These are phyloP conservation scores for Suillus occidentalis DNA, from an alignment of 768 basidiomycete species.

Conservation along the genomic window DNA sequence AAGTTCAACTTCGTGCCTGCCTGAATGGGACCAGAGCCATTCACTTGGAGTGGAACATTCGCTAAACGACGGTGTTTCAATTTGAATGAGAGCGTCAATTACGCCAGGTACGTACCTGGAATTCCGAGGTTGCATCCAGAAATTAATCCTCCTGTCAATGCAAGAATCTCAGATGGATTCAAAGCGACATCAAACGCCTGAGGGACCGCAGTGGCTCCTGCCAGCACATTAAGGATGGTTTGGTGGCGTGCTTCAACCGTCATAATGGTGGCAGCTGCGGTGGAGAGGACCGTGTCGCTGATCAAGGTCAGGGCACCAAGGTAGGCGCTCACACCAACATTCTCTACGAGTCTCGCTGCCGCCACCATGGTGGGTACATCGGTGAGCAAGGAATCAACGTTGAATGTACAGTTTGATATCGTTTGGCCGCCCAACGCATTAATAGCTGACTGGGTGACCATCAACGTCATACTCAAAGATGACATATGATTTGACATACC, in stretches of 20 bases:
- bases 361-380: conserved; percentile 71
- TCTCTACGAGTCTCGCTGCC: conserved; percentile 73
- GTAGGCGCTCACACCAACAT: conserved; percentile 75
- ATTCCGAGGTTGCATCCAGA: conserved; percentile 66
- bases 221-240: conserved; percentile 71
- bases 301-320: conserved; percentile 70
- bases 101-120: conserved; percentile 37
- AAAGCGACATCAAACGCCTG: conserved; percentile 73
- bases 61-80: conserved; percentile 34
- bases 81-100: neutral
- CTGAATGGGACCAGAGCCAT: conserved; percentile 57
- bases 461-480: neutral
- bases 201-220: conserved; percentile 56
- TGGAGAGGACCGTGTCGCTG: conserved; percentile 56
- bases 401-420: conserved; percentile 61
- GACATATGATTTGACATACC: conserved; percentile 29
- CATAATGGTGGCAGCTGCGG: conserved; percentile 70
- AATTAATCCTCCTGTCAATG: conserved; percentile 68
- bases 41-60: conserved; percentile 59
- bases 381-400: conserved; percentile 60
- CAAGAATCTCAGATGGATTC: conserved; percentile 67
- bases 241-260: conserved; percentile 85
- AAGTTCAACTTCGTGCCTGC: conserved; percentile 66
- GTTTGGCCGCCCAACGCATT: conserved; percentile 53
- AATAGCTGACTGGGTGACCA: conserved; percentile 42